Evolutionary conservation across 352 stramenopile species (phyloP), one percentile per base, ranked within the genome.

Genomic region (Pythium rishiriense): DNA sequence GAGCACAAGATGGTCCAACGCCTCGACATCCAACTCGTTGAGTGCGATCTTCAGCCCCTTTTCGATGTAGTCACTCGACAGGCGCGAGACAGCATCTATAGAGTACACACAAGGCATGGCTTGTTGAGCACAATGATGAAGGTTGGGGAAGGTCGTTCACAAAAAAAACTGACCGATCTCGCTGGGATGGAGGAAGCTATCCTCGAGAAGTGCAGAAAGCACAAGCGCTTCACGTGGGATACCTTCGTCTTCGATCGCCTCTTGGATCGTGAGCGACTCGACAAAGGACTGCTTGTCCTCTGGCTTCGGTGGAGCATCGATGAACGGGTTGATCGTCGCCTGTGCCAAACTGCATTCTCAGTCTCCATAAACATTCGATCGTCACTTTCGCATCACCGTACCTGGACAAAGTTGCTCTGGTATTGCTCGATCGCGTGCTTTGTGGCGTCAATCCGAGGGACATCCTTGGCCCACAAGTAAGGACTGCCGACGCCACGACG

Each of bases 391-490:
- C 11, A 25, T 7, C 11, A 31, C 24, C 21, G 7, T 51, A 82
- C 71, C 67, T 81, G 73, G 6, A 93, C 58, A 37, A 93, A 88
- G 62, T 93, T 93, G 37, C 81, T 83, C 33, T 63, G 58, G 45
- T 79, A 84, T 0, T 48, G 63, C 0, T 69, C 68, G 25, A 79
- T 63, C 10, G 78, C 55, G 9, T 49, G 47, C 56, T 88, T 91
- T 49, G 60, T 81, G 4, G 63, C 70, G 42, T 93, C 74, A 35
- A 93, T 76, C 49, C 84, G 80, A 33, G 84, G 81, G 47, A 93
- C 72, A 24, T 93, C 81, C 53, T 86, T 88, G 12, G 78, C 75
- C 84, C 82, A 93, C 39, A 89, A 47, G 35, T 78, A 76, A 28
- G 84, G 72, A 26, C 82, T 87, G 3, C 82, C 84, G n/a, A 90